phyloP scores from a whole-genome alignment of 257 asterid genomes.

The Solanum paucissectum region DNA sequence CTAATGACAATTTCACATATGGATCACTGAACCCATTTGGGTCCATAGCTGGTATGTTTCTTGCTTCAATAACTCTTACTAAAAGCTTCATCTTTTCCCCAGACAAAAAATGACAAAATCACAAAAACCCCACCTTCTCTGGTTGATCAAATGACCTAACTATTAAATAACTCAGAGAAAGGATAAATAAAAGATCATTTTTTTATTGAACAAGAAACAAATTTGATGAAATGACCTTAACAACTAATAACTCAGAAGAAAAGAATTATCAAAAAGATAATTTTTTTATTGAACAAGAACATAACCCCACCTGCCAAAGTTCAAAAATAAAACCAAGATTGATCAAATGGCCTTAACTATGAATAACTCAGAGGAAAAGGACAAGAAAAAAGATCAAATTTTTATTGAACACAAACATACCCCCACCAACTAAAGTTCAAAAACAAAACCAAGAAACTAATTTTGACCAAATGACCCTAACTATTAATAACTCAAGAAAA shows the following conservation, averaged over 20 bases:
- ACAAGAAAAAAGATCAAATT: not conserved
- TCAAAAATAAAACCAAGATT: not conserved
- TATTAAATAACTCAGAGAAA: not conserved
- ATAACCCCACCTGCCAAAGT: not conserved
- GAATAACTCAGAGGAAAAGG: not conserved
- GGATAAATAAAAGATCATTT: not conserved
- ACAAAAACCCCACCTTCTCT: not conserved
- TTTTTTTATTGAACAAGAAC: not conserved
- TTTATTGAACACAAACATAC: not conserved
- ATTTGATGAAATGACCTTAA: not conserved
- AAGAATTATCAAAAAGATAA: not conserved
- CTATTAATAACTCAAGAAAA: not conserved
- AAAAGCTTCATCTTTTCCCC: constrained; percentile 53
- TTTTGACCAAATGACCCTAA: not conserved
- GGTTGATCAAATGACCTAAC: not conserved
- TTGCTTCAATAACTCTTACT: constrained; percentile 88
- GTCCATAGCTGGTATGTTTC: constrained; percentile 71
- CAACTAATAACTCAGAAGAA: not conserved
- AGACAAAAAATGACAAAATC: not conserved
- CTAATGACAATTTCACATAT: constrained; percentile 79
- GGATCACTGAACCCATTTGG: constrained; percentile 93
- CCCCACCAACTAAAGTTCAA: not conserved
- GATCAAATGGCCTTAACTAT: not conserved
- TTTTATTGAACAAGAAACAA: not conserved
- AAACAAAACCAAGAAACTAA: not conserved